phyloP scores from a whole-genome alignment of 1,139 yeast species.

The Hemisphaericaspora lyxosophila region DNA sequence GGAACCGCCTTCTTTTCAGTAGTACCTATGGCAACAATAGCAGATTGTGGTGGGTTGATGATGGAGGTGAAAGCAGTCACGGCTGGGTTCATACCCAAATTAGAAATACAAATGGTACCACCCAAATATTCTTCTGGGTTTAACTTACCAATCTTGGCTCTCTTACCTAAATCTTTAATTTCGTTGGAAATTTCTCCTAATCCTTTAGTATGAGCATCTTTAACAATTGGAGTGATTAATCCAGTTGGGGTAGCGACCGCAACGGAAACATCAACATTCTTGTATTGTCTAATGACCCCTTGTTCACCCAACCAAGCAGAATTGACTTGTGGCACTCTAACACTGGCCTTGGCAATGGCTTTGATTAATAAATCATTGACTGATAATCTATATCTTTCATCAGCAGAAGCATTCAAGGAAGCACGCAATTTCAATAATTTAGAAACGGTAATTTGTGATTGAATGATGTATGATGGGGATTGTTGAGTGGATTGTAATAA shows the following conservation, averaged over 20 bases:
- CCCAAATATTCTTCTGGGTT: constrained; percentile 98
- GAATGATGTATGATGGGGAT: constrained; percentile 90
- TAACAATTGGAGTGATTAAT: constrained; percentile 91
- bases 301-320: constrained; percentile 89
- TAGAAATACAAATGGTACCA: constrained; percentile 96
- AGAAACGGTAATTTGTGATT: constrained; percentile 80
- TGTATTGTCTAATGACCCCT: constrained; percentile 89
- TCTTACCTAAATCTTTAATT: constrained; percentile 90
- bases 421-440: constrained; percentile 91
- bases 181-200: constrained; percentile 75
- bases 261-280: constrained; percentile 91
- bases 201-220: constrained; percentile 85
- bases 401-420: constrained; percentile 80
- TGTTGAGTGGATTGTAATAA: constrained; percentile 80
- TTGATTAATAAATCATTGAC: constrained; percentile 92
- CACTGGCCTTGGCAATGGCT: constrained; percentile 88
- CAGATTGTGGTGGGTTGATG: constrained; percentile 95
- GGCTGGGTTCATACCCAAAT: constrained; percentile 98
- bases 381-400: constrained; percentile 87
- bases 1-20: constrained; percentile 91
- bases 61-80: constrained; percentile 91
- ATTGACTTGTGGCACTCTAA: constrained; percentile 91
- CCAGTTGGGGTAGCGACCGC: constrained; percentile 99
- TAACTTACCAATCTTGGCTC: constrained; percentile 92
- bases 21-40: constrained; percentile 93